Evolutionary conservation across 164 flowering plant genomes (phyloP).

Genomic region (Dillenia suffruticosa): DNA sequence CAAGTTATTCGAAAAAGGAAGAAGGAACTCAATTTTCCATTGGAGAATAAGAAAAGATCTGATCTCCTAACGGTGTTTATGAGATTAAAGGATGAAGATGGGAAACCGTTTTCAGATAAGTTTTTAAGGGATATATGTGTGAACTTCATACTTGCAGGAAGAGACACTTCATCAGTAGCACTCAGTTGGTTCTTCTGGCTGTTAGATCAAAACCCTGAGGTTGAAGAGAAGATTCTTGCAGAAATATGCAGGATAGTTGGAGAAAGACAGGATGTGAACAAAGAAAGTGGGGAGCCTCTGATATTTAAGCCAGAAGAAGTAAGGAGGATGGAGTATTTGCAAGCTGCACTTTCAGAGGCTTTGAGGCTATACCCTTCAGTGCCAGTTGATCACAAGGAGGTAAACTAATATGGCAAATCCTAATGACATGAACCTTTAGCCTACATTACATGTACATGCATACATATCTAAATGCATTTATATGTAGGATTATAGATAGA

Average conservation of each 20-base stretch:
- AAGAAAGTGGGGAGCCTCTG: conserved; percentile 6
- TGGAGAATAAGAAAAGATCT: conserved; percentile 25
- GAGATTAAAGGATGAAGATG: conserved; percentile 64
- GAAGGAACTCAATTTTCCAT: conserved; percentile 43
- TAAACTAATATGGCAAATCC: conserved; percentile 12
- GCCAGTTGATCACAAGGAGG: conserved; percentile 95
- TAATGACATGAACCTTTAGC: too few relatives aligned
- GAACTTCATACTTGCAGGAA: conserved; percentile 87
- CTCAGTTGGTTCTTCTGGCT: conserved; percentile 95
- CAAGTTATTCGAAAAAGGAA: conserved; percentile 62
- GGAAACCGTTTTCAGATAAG: conserved; percentile 58
- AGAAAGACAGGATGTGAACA: conserved; percentile 23
- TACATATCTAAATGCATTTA: too few relatives aligned
- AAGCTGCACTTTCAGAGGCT: conserved; percentile 89
- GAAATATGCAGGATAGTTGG: conserved; percentile 47
- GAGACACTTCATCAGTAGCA: conserved; percentile 94
- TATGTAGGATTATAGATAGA: too few relatives aligned
- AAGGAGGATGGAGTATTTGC: conserved; percentile 89
- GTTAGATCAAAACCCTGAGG: conserved; percentile 48
- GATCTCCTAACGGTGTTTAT: conserved; percentile 80
- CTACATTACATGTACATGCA: too few relatives aligned
- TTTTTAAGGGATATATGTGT: conserved; percentile 85
- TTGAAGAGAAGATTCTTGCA: conserved; percentile 53
- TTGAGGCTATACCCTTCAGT: conserved; percentile 89
- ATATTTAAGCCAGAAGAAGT: conserved; percentile 73